Evolutionary conservation across 2,329 filamentous ascomycete species (phyloP), one percentile per base, ranked within the genome.

Genomic region (Cladophialophora bantiana): DNA sequence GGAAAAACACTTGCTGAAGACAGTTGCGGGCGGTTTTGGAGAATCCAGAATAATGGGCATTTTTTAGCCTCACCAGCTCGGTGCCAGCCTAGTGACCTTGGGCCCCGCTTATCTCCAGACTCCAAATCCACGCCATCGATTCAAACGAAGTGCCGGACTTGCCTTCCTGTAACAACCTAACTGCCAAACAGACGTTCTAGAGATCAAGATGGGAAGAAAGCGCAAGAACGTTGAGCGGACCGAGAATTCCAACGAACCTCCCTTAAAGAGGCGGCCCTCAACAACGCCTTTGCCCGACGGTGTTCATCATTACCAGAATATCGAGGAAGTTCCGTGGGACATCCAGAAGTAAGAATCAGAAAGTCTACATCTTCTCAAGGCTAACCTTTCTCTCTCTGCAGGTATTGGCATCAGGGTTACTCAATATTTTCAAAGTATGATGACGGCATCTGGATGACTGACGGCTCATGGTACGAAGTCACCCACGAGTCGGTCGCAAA

Each of bases 401-500:
- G 93, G 77, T 99, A 99, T 79, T 99, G 92, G 87, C 85, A 90
- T 15, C 94, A 98, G 75, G 88, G 95, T 67, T 89, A 95, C 77
- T 90, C 89, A 60, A 91, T 99, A 71, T 99, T 96, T 80, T 89
- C 90, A 15, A 86, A 85, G 73, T 99, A 97, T 76, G 90, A 97
- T 76, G 86, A 94, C 66, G 94, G 93, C 63, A 86, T 99, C 71
- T 90, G 89, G 83, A 88, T 99, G 84, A 99, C 96, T 0, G 89
- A 96, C 77, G 90, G 94, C 79, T 91, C 93, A 62, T 99, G 95
- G 95, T 99, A 95, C 77, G 95, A 94, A 63, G 94, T 98, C 7
- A 99, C 96, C 0, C 94, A 95, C 13, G 94, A 99, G 78, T 91
- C 92, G 4, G 88, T 99, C 34, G 95, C 95, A 67, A 88, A 85